Base-by-base conservation (phyloP, 1,139 yeast species). In the Yamadazyma diddensiae region DNA sequence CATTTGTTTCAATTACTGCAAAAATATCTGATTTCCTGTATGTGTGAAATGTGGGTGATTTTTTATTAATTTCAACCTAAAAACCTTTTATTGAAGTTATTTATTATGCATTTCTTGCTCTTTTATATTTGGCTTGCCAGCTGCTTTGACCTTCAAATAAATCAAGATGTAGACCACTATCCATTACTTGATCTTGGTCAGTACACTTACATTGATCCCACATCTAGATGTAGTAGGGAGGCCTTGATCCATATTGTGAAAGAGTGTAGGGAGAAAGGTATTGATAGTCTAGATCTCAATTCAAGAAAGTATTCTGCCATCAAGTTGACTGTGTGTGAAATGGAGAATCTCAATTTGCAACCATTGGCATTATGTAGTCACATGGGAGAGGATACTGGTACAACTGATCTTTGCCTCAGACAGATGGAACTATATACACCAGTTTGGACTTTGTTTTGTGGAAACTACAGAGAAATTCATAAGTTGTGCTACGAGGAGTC, bases 401-500 rank as follows among this genome's bases (percentile, higher is more conserved):
- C 14, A 20, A 37, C 43, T n/a, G 54, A 55, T 14, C 19, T 26
- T 1, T 77, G 83, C 42, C 56, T 76, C 24, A 29, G 42, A 2
- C 51, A 59, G 1, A 42, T 76, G 29, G 74, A 74, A 39, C 47
- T 44, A 17, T 56, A 65, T 2, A 65, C 78, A 1, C 79, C 75
- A 45, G 70, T 70, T 58, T 77, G 83, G 83, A 76, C 82, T 0
- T 71, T 77, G 0, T 77, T 70, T 42, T 75, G 77, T 41, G 82
- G 82, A 0, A 70, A 77, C 41, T 77, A 73, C 42, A 59, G 77
- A 31, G 67, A 68, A 15, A 52, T 77, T 2, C 62, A 69, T 3
- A 58, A 64, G 3, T 55, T 75, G 0, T 77, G 82, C 42, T 59
- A 58, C 39, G 77, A 74, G 35, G 69, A 71, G 29, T 60, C 77